These are phyloP conservation scores for Ceratobasidium sp. DNA, from an alignment of 1,284 basidiomycete genomes.

Conservation along the genomic window DNA sequence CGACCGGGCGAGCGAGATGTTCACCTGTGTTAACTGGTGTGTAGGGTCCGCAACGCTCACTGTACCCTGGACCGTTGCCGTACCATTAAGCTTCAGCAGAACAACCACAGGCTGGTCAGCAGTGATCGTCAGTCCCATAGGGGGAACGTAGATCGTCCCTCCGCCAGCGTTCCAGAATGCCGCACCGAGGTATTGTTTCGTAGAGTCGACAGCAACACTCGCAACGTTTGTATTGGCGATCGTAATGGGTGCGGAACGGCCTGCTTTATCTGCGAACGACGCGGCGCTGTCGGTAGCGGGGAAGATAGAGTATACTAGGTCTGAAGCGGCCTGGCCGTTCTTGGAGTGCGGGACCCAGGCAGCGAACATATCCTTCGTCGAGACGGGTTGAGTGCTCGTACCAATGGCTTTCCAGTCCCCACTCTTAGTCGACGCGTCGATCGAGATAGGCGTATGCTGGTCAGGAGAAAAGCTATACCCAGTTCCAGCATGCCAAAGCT, in stretches of 20 bases:
- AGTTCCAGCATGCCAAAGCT: conserved; percentile 71
- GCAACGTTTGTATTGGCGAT: conserved; percentile 22
- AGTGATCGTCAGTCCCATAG: conserved; percentile 22
- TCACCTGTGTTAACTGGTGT: neutral
- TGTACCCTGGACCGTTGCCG: neutral
- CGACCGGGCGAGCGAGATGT: neutral
- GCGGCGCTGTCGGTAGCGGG: conserved; percentile 57
- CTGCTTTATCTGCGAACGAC: conserved; percentile 26
- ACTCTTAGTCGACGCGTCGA: conserved; percentile 62
- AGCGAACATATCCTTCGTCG: conserved; percentile 70
- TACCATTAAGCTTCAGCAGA: conserved; percentile 1
- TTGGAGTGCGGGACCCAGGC: conserved; percentile 68
- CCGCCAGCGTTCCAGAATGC: conserved; percentile 36
- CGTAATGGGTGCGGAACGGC: conserved; percentile 2
- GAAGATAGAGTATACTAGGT: conserved; percentile 67
- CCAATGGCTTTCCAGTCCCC: conserved; percentile 74
- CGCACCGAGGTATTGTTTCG: conserved; percentile 7
- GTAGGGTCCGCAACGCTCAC: conserved; percentile 30
- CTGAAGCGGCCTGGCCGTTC: conserved; percentile 53
- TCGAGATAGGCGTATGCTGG: conserved; percentile 11
- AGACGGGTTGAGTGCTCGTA: conserved; percentile 66
- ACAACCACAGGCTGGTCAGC: conserved; percentile 15
- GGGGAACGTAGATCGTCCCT: conserved; percentile 2
- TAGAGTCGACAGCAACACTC: conserved; percentile 33
- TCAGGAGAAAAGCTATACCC: conserved; percentile 64